phyloP scores from a whole-genome alignment of 768 basidiomycete species.

The Fibroporia radiculosa region DNA sequence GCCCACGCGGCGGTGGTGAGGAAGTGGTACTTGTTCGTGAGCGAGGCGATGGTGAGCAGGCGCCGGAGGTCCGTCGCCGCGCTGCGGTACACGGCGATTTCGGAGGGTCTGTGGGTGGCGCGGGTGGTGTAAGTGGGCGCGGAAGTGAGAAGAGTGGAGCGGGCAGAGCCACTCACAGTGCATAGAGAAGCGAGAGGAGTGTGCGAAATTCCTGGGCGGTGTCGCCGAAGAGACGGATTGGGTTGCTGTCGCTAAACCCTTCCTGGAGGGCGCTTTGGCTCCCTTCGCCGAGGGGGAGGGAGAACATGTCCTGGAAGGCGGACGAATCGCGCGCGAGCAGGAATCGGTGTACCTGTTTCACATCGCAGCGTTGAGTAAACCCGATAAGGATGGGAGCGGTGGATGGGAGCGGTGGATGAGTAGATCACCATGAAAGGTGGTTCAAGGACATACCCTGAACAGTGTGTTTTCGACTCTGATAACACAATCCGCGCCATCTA shows the following conservation, averaged over 20 bases:
- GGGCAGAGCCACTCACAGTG: constrained; percentile 27
- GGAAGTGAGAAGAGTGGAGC: not conserved
- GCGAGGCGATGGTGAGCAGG: constrained; percentile 32
- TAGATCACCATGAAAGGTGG: constrained; percentile 1
- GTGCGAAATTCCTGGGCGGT: constrained; percentile 30
- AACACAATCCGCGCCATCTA: constrained; percentile 63
- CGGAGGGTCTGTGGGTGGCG: constrained; percentile 8
- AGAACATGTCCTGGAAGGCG: constrained; percentile 25
- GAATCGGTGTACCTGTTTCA: constrained; percentile 21
- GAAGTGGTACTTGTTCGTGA: constrained; percentile 34
- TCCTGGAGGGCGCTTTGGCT: constrained; percentile 12
- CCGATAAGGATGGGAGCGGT: too few species aligned
- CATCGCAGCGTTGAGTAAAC: too few species aligned
- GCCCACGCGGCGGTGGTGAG: constrained; percentile 30
- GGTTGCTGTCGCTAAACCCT: constrained; percentile 24
- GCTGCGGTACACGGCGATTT: constrained; percentile 23
- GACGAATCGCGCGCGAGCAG: constrained; percentile 23
- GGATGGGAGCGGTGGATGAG: constrained; percentile 24
- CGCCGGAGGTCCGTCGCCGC: constrained; percentile 24
- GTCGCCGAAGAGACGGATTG: constrained; percentile 32
- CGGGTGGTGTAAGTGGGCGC: not conserved
- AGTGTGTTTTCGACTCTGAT: constrained; percentile 54
- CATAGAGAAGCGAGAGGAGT: constrained; percentile 32
- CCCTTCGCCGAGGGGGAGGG: constrained; percentile 14
- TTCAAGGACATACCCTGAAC: constrained; percentile 49